These are phyloP conservation scores for Colletotrichum cereale DNA, from an alignment of 2,329 filamentous ascomycete genomes.

Conservation along the genomic window DNA sequence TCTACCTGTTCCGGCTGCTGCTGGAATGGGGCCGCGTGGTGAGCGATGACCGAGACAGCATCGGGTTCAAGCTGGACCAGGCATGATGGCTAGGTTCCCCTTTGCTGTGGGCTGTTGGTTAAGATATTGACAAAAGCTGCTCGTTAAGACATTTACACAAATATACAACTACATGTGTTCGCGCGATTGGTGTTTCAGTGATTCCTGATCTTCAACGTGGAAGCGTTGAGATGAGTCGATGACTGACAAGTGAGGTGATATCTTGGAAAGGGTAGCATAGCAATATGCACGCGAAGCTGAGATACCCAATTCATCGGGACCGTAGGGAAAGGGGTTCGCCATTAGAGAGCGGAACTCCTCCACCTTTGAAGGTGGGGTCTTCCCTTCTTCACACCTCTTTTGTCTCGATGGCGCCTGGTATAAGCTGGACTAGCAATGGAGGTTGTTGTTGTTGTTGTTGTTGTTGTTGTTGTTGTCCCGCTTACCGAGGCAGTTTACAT, in stretches of 20 bases:
- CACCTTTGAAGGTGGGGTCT: background rate
- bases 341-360: background rate
- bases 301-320: background rate
- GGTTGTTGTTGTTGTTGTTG: too few species aligned
- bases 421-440: background rate
- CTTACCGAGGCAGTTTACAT: conserved; percentile 6
- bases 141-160: too few species aligned
- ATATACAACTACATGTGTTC: background rate
- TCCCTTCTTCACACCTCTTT: background rate
- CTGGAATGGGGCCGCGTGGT: conserved; percentile 82
- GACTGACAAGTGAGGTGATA: background rate
- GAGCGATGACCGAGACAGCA: conserved; percentile 68
- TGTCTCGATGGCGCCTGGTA: background rate
- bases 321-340: background rate
- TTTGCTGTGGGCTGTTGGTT: background rate
- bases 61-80: conserved; percentile 51
- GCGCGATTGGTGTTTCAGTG: background rate
- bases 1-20: conserved; percentile 83
- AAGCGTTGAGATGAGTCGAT: background rate
- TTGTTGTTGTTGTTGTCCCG: too few species aligned
- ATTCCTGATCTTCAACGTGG: background rate
- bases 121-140: too few species aligned
- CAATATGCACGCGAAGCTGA: conserved; percentile 3
- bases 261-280: background rate
- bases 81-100: background rate